A percentile compares a stretch with the other conserved stretches of the same genome.
Evolutionary conservation across 2,329 filamentous ascomycete species (phyloP).

Genomic region (Alternaria postmessia): DNA sequence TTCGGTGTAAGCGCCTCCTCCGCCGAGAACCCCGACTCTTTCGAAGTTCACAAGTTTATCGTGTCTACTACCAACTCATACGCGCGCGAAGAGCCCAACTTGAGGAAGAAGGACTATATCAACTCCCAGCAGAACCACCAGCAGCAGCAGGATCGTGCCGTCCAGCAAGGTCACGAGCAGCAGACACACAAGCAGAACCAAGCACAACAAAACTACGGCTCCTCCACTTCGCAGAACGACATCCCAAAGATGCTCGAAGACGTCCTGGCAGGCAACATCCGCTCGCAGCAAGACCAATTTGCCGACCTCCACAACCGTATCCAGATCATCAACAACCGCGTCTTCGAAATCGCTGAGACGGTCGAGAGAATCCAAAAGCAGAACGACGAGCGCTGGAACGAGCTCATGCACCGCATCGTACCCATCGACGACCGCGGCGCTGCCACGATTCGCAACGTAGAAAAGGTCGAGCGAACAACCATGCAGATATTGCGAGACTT

Average conservation of each 20-base stretch:
- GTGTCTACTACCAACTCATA: constrained; percentile 64
- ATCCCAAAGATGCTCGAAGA: constrained; percentile 53
- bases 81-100: constrained; percentile 45
- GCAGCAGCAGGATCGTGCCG: constrained; percentile 29
- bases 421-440: constrained; percentile 43
- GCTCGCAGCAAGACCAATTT: constrained; percentile 69
- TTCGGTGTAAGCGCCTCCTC: constrained; percentile 89
- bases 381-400: constrained; percentile 65
- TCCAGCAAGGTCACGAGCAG: constrained; percentile 42
- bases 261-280: constrained; percentile 56
- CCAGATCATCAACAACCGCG: constrained; percentile 74
- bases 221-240: constrained; percentile 23
- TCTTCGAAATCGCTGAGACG: constrained; percentile 68
- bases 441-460: constrained; percentile 57
- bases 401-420: constrained; percentile 52
- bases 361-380: constrained; percentile 61
- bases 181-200: constrained; percentile 32
- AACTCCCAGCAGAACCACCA: constrained; percentile 42
- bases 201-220: constrained; percentile 33
- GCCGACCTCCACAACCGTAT: constrained; percentile 85
- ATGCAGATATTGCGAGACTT: constrained; percentile 62
- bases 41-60: constrained; percentile 89
- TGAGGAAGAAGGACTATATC: constrained; percentile 31
- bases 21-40: constrained; percentile 90
- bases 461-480: constrained; percentile 62